Evolutionary conservation across 441 rosid genomes (phyloP), one percentile per base, ranked within the genome.

Genomic region (Populus hybrid): DNA sequence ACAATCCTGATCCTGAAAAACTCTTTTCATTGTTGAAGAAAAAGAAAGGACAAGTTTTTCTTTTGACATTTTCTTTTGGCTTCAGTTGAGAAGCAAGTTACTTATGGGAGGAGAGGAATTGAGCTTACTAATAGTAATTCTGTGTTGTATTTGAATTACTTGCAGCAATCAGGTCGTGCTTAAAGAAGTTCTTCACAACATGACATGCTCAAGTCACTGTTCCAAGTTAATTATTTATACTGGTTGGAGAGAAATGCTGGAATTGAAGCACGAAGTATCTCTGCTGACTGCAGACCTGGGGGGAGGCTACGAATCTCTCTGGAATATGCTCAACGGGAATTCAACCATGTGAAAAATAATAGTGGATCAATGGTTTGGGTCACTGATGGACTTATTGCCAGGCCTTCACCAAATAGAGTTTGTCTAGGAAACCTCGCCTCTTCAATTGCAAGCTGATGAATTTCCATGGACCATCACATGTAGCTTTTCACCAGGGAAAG

Each of bases 211-310:
- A 94, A 91, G 88, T 93, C 98, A 28, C 66, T 92, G 82, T 94
- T 95, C 86, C 98, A 95, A 81, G 97, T 90, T 46, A 93, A 87
- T 78, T 94, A 93, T 63, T 90, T 95, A 78, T 92, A 90, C 85
- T 95, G 99, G 99, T 78, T 95, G 82, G 99, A 92, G 86, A 90
- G 85, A 81, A 91, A 93, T 70, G 98, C 99, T 4, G 99, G 99
- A 76, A 87, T 95, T 35, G 83, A 83, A 85, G 85, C 95, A 76
- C 81, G 84, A 74, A 75, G 78, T 40, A 72, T 86, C 38, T 83
- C 83, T 79, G 75, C 77, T 75, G 99, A 95, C 85, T 93, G 97
- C 85, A 76, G 82, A 83, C 84, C 75, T 0, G 93, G 97, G 12
- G 99, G 99, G 30, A 89, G 91, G 77, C 91, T 95, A 38, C 92